phyloP scores from a whole-genome alignment of 352 stramenopile species.

The Globisporangium recalcitrans region DNA sequence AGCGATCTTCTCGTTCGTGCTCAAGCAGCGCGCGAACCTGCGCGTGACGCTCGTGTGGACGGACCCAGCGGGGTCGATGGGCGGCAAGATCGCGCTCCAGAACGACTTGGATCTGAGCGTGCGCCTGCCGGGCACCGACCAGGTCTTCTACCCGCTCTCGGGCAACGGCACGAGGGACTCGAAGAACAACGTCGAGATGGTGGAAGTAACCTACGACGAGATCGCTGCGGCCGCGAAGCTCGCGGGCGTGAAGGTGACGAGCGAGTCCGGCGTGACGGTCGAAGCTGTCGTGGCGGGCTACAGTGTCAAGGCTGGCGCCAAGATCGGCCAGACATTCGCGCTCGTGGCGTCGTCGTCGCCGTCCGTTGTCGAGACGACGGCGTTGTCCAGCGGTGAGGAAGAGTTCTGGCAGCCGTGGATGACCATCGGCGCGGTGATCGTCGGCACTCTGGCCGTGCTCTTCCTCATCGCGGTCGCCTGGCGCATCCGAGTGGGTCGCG shows the following conservation, averaged over 20 bases:
- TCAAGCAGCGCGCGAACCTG: conserved; percentile 46
- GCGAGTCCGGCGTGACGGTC: conserved; percentile 40
- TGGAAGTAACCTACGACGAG: conserved; percentile 58
- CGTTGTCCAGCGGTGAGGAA: background rate
- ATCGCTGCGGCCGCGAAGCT: conserved; percentile 26
- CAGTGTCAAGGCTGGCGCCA: conserved; percentile 58
- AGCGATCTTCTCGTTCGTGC: conserved; percentile 50
- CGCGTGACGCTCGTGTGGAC: conserved; percentile 72
- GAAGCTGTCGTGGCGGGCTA: conserved; percentile 54
- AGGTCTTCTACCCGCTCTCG: conserved; percentile 54
- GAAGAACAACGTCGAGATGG: conserved; percentile 79
- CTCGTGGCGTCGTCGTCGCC: conserved; percentile 75
- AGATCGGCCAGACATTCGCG: conserved; percentile 54
- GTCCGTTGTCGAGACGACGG: conserved; percentile 30
- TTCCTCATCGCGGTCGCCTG: conserved; percentile 49
- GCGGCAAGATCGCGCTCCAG: conserved; percentile 44
- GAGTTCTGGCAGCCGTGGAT: conserved; percentile 77
- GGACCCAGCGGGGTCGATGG: conserved; percentile 53
- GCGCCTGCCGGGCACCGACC: conserved; percentile 39
- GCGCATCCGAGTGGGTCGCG: conserved; percentile 26
- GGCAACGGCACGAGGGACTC: conserved; percentile 55
- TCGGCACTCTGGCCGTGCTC: conserved; percentile 42
- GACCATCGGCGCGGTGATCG: conserved; percentile 53
- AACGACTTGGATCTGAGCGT: conserved; percentile 72
- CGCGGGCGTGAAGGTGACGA: conserved; percentile 23